phyloP scores from a whole-genome alignment of 164 flowering plant species.

The Stephania cephalantha region DNA sequence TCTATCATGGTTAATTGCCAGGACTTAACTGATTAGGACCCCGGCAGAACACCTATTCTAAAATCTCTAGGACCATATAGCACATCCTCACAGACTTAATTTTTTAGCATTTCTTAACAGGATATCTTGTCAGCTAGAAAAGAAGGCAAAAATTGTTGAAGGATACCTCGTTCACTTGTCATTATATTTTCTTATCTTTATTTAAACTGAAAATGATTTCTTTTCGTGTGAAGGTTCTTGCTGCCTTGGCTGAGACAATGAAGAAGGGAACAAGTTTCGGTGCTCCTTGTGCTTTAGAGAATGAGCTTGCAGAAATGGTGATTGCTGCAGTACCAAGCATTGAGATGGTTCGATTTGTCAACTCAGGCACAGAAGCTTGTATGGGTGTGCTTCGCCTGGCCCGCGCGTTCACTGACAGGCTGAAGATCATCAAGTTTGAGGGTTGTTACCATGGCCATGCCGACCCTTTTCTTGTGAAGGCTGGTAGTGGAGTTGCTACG shows the following conservation, averaged over 20 bases:
- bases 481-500: conserved; percentile 97
- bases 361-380: conserved; percentile 99
- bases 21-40: background rate
- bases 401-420: conserved; percentile 69
- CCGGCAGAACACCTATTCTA: background rate
- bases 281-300: conserved; percentile 90
- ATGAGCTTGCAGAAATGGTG: conserved; percentile 80
- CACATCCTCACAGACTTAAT: background rate
- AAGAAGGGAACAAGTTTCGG: conserved; percentile 98
- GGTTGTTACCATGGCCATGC: conserved; percentile 99
- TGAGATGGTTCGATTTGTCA: conserved; percentile 95
- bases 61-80: background rate
- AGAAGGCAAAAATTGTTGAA: background rate
- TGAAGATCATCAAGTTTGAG: conserved; percentile 77
- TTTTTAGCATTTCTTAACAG: background rate
- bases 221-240: conserved; percentile 49
- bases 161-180: background rate
- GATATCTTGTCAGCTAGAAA: background rate
- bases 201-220: background rate
- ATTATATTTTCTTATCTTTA: background rate
- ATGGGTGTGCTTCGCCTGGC: conserved; percentile 89
- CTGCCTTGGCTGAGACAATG: conserved; percentile 82
- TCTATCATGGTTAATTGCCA: background rate
- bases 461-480: conserved; percentile 94
- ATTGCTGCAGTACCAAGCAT: conserved; percentile 89